Percentiles rank a stretch among this genome's conserved stretches.
Conservation (phyloP, 2,329 filamentous ascomycete genomes). For the Arthrobotrys sinensis region DNA sequence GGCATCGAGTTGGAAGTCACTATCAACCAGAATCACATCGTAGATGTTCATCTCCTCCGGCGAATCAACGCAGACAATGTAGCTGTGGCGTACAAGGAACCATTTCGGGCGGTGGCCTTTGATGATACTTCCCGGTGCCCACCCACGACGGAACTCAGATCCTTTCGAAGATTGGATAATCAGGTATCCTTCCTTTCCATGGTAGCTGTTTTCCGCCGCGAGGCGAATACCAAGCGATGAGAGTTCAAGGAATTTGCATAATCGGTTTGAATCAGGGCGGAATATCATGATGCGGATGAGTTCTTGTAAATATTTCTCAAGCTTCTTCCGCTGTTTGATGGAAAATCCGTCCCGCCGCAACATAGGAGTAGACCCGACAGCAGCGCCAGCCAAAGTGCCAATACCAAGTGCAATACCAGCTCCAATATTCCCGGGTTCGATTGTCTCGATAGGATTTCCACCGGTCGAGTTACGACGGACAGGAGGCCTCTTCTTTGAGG, state of each 20-base stretch:
- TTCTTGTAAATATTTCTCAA: slow-evolving; percentile 91
- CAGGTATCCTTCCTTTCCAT: slow-evolving; percentile 95
- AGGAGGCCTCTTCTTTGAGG: slow-evolving; percentile 71
- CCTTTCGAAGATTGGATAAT: slow-evolving; percentile 93
- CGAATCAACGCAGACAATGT: slow-evolving; percentile 97
- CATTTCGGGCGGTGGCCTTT: slow-evolving; percentile 91
- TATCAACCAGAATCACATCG: slow-evolving; percentile 96
- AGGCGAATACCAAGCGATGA: slow-evolving; percentile 94
- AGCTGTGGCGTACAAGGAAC: slow-evolving; percentile 98
- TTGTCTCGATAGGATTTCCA: slow-evolving; percentile 47
- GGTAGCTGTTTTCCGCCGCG: slow-evolving; percentile 94
- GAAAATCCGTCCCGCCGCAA: slow-evolving; percentile 76
- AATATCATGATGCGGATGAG: slow-evolving; percentile 99
- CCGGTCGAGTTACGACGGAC: slow-evolving; percentile 62
- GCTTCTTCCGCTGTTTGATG: slow-evolving; percentile 84
- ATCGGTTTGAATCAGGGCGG: slow-evolving; percentile 90
- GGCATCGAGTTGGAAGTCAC: slow-evolving; percentile 85
- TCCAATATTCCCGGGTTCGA: slow-evolving; percentile 55
- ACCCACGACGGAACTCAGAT: slow-evolving; percentile 84
- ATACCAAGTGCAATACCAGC: slow-evolving; percentile 67
- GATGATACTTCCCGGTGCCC: slow-evolving; percentile 84
- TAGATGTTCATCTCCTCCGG: slow-evolving; percentile 99
- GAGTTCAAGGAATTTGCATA: slow-evolving; percentile 95
- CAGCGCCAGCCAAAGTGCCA: slow-evolving; percentile 64
- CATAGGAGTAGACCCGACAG: slow-evolving; percentile 65